A percentile compares a stretch with the other conserved stretches of the same genome.
These are phyloP conservation scores for Akanthomyces uredinophilus DNA, from an alignment of 2,329 filamentous ascomycete genomes.

Conservation along the genomic window DNA sequence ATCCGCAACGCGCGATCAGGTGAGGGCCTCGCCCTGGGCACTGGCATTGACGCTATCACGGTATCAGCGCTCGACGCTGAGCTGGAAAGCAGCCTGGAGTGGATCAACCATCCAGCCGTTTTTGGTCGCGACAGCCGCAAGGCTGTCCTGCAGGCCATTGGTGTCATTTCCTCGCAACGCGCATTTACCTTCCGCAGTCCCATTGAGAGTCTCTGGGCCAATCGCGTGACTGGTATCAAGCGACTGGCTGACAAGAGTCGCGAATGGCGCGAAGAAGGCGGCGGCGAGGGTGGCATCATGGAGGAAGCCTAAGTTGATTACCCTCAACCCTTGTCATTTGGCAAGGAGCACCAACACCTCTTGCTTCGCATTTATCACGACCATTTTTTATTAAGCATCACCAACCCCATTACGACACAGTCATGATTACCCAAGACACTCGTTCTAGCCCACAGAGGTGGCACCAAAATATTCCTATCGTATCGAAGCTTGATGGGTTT, in stretches of 20 bases:
- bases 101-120: conserved; percentile 95
- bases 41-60: conserved; percentile 76
- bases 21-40: conserved; percentile 54
- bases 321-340: background rate
- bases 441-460: conserved; percentile 5
- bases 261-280: conserved; percentile 85
- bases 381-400: background rate
- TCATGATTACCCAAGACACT: conserved; percentile 13
- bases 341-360: background rate
- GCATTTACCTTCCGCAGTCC: conserved; percentile 90
- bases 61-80: conserved; percentile 87
- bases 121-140: conserved; percentile 93
- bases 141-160: conserved; percentile 91
- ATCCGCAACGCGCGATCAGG: conserved; percentile 49
- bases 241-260: conserved; percentile 75
- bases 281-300: conserved; percentile 63
- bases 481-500: conserved; percentile 1
- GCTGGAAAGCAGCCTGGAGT: conserved; percentile 84
- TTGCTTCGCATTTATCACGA: conserved; percentile 3
- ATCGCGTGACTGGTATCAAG: conserved; percentile 74
- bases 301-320: conserved; percentile 46
- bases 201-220: conserved; percentile 85
- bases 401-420: conserved; percentile 10
- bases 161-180: conserved; percentile 90
- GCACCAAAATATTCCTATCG: conserved; percentile 2